Evolutionary conservation across 768 basidiomycete genomes (phyloP), one percentile per base, ranked within the genome.

Genomic region (Boletus insuetus): DNA sequence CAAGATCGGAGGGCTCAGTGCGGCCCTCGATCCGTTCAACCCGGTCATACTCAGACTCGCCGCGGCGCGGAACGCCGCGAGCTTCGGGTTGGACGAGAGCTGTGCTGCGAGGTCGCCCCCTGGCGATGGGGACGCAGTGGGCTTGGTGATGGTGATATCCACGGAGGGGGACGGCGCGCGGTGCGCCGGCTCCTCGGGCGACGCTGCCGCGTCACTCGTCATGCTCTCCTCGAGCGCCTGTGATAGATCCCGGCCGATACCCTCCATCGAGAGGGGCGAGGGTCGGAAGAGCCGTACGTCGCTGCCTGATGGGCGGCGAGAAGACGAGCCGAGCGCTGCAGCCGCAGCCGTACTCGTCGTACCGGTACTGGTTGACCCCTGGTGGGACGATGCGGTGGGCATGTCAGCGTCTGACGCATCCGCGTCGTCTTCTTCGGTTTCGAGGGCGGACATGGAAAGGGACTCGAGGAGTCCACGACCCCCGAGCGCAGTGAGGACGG

Each of bases 1-100:
- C 45, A 95, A 69, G 37, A 90, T 87, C 3, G 89, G 88, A 2
- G 82, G 78, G 53, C 84, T 85, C 44, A 65, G 19, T 39, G 44
- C 52, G 51, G 54, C 56, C 61, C 44, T 58, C 34, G 46, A 5
- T 13, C 56, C 61, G 20, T 58, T 58, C 29, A 73, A 29, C 20
- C 65, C 58, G 8, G 69, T 73, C 71, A 71, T 72, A 40, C 38
- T 50, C 45, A 71, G 50, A 19, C 55, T 50, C n/a, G 60, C 55
- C 37, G 55, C 58, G 7, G 61, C 40, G 22, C 82, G 75, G 19
- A 84, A 63, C 6, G 77, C 82, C 0, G 78, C 77, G 17, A 84
- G 71, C 51, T 79, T 79, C 2, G 82, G 79, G 56, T 75, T 72
- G 9, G 71, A 61, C 29, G 78, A 73, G 17, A 81, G 66, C 52